These are phyloP conservation scores for Phytopythium oedochilum DNA, from an alignment of 352 stramenopile genomes.

Conservation along the genomic window DNA sequence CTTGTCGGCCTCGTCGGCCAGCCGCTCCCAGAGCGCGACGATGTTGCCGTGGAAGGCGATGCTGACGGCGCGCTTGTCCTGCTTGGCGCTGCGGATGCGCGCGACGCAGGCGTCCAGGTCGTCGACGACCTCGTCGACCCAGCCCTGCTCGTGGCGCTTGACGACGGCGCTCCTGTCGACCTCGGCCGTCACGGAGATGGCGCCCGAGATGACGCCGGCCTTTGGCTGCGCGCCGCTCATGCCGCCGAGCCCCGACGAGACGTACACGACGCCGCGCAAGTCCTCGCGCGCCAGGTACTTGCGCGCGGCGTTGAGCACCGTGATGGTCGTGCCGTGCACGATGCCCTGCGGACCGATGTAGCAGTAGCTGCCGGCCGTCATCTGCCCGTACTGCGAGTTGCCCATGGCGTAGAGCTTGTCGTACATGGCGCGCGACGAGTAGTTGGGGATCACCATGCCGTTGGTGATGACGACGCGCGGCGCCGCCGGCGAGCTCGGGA, in stretches of 20 bases:
- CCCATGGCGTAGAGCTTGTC: conserved; percentile 87
- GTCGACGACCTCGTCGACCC: conserved; percentile 79
- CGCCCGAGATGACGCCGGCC: conserved; percentile 76
- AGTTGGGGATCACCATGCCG: conserved; percentile 90
- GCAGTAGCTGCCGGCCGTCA: conserved; percentile 89
- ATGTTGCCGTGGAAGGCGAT: conserved; percentile 87
- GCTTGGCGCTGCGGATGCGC: conserved; percentile 49
- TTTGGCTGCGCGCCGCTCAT: conserved; percentile 88
- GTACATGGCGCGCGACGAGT: conserved; percentile 81
- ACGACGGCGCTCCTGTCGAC: conserved; percentile 73
- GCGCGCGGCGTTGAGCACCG: conserved; percentile 83
- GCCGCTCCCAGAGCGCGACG: conserved; percentile 82
- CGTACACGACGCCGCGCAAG: conserved; percentile 77
- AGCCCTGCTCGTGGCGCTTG: conserved; percentile 83
- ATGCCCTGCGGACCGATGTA: conserved; percentile 91
- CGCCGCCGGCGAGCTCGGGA: conserved; percentile 65
- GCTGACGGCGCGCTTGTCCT: conserved; percentile 62
- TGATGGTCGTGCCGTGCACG: conserved; percentile 90
- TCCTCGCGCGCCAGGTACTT: conserved; percentile 80
- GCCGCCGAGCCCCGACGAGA: conserved; percentile 80
- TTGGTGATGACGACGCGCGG: conserved; percentile 87
- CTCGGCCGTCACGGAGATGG: conserved; percentile 86
- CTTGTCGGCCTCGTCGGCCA: conserved; percentile 70
- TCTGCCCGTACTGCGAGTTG: conserved; percentile 87
- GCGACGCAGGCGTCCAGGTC: conserved; percentile 64